These are phyloP conservation scores for Corynascus novoguineensis DNA, from an alignment of 495 filamentous ascomycete species.

Conservation along the genomic window DNA sequence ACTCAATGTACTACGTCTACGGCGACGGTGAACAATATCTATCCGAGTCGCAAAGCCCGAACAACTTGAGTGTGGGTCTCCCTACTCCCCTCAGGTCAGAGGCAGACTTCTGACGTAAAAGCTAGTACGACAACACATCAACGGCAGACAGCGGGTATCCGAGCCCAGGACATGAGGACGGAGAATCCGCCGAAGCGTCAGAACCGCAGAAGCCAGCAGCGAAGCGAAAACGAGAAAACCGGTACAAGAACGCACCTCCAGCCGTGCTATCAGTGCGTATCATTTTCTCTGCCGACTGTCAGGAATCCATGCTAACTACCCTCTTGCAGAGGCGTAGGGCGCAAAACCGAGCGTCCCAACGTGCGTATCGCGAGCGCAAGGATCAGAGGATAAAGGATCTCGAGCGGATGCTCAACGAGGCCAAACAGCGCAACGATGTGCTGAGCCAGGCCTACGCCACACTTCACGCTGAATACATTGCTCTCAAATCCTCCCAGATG, in stretches of 20 bases:
- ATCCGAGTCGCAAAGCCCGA: constrained; percentile 40
- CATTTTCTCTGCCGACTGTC: not conserved
- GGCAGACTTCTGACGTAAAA: constrained; percentile 8
- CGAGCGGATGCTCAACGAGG: constrained; percentile 63
- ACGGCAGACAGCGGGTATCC: constrained; percentile 32
- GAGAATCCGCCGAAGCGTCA: constrained; percentile 35
- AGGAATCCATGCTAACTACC: constrained; percentile 18
- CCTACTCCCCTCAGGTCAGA: not conserved
- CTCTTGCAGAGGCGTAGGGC: constrained; percentile 47
- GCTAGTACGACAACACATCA: constrained; percentile 34
- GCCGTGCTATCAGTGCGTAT: constrained; percentile 43
- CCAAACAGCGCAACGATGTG: constrained; percentile 41
- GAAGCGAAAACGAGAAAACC: constrained; percentile 46
- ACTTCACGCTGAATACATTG: constrained; percentile 39
- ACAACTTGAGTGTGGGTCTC: constrained; percentile 33
- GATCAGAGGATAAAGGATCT: constrained; percentile 77
- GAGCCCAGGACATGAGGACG: constrained; percentile 34
- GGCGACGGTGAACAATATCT: constrained; percentile 38
- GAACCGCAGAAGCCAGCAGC: constrained; percentile 33
- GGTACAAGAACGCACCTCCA: constrained; percentile 47
- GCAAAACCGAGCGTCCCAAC: constrained; percentile 59
- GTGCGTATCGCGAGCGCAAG: constrained; percentile 80
- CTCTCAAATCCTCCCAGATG: constrained; percentile 31
- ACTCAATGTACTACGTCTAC: constrained; percentile 34
- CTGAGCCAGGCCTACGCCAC: constrained; percentile 38